Base-by-base conservation (phyloP, 2,329 filamentous ascomycete species). In the Colletotrichum tropicale region DNA sequence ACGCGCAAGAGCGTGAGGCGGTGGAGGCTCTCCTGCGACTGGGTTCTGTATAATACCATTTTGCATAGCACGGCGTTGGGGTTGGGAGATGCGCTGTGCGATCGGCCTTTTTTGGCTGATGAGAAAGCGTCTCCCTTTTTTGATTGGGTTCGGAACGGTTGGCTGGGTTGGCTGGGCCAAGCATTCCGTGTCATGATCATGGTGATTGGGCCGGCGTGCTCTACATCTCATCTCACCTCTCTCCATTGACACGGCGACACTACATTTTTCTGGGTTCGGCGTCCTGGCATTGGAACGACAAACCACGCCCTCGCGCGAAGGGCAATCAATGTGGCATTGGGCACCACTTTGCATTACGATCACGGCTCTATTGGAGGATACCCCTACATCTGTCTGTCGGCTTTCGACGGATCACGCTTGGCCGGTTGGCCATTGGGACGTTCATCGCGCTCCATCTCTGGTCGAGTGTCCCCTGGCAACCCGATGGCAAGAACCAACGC, bases 21-120 rank as follows among this genome's bases (percentile, higher is more conserved):
- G 91, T 96, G 78, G 94, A 95, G 84, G 95, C 94, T 78, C 91
- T 96, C 81, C 88, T 97, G 81, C 91, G 93, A 84, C 93, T 97
- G 84, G 94, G 94, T 86, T 96, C 94, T 91, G 88, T 93, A 91
- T 93, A 93, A 91, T 86, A 87, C 78, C 78, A 82, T 81, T 81
- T 84, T 88, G 87, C 88, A 89, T 90, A 80, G 85, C 82, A 83
- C 81, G 90, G 90, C 89, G 89, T 91, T 91, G 70, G 68, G 69
- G 61, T 66, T 60, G 72, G 69, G 72, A 69, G 58, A 67, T 68
- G 65, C 60, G 67, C 70, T 76, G 73, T 70, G 74, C 66, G 68
- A 21, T 74, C 26, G 74, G 48, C 61, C 62, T 21, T 30, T 74
- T 48, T 70, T 68, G 66, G 21, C 66, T 13, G 66, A 70, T 56